Conservation (phyloP, 345 rosid genomes). For the Lenwebbia sp. region DNA sequence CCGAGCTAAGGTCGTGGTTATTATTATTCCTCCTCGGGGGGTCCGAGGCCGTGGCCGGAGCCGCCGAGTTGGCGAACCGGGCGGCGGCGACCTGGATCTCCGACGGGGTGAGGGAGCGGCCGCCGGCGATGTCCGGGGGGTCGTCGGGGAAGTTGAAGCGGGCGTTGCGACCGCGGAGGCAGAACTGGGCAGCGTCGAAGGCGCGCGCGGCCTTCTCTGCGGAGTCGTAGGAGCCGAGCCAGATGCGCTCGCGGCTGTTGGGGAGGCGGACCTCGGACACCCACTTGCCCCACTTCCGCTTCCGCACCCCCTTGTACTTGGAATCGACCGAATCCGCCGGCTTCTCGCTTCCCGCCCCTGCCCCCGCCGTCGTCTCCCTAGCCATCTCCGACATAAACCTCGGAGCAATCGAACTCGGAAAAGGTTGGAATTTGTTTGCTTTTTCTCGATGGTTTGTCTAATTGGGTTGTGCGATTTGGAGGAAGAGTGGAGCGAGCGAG, state of each 20-base stretch:
- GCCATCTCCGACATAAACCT: neutral
- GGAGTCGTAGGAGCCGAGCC: constrained; percentile 62
- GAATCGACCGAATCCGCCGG: constrained; percentile 9
- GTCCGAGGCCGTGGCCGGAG: neutral
- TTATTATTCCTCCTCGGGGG: neutral
- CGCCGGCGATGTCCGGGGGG: constrained; percentile 52
- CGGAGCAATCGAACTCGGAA: neutral
- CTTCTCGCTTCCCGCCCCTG: neutral
- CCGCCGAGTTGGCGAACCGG: constrained; percentile 37
- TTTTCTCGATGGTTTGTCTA: too few species aligned
- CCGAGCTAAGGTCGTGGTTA: neutral
- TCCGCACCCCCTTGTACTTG: constrained; percentile 42
- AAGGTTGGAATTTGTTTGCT: neutral
- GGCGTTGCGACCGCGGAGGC: constrained; percentile 59
- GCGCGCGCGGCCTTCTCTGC: constrained; percentile 81
- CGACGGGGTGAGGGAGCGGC: constrained; percentile 25
- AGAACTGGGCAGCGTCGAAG: constrained; percentile 72
- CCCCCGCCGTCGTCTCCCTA: neutral
- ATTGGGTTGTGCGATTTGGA: neutral
- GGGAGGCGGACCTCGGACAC: constrained; percentile 56
- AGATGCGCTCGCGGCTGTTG: constrained; percentile 44
- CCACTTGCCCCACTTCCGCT: constrained; percentile 65
- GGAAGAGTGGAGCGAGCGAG: accelerated
- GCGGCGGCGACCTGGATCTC: constrained; percentile 60
- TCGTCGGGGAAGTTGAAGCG: constrained; percentile 61